Evolutionary conservation across 495 filamentous ascomycete genomes (phyloP), one percentile per base, ranked within the genome.

Genomic region (Wilcoxina mikolae): DNA sequence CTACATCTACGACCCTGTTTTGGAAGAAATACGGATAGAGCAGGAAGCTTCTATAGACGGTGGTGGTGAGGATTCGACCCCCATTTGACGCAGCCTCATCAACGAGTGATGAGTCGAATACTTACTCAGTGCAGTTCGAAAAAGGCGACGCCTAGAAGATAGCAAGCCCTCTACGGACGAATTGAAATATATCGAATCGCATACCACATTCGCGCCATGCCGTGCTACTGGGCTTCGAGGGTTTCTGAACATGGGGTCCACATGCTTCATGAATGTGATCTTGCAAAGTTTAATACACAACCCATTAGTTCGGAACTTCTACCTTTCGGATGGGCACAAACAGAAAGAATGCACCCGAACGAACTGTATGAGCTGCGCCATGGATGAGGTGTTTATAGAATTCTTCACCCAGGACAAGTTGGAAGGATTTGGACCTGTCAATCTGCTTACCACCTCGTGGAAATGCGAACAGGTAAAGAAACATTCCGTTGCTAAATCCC

Each of bases 221-320:
- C 80, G 79, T 33, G 80, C 82, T 3, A 80, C 73, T 33, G 83
- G 83, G 4, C 73, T 91, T 27, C 80, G 88, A 4, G 89, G 89
- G n/a, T 80, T 95, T 33, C 89, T 85, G 65, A 95, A 95, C 65
- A 86, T 93, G 67, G 89, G 89, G 12, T 83, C 86, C 18, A 94
- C 89, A 3, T 95, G 89, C 70, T 95, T 91, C 66, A 84, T 94
- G 75, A 88, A 85, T 57, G 87, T 94, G 26, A 82, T 94, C 43
- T 72, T 95, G 15, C 89, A 95, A 65, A 81, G 78, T 18, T 75
- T 95, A 43, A 74, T 94, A 27, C 88, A 94, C 68, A 93, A 94
- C 64, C 88, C 88, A 0, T 73, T 89, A 29, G 74, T 95, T 0
- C 78, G 81, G 42, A 86, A 84, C 58, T 94, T 83, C 67, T 95